Evolutionary conservation across 495 filamentous ascomycete species (phyloP), one percentile per base, ranked within the genome.

Genomic region (Hyaloscypha bicolor): DNA sequence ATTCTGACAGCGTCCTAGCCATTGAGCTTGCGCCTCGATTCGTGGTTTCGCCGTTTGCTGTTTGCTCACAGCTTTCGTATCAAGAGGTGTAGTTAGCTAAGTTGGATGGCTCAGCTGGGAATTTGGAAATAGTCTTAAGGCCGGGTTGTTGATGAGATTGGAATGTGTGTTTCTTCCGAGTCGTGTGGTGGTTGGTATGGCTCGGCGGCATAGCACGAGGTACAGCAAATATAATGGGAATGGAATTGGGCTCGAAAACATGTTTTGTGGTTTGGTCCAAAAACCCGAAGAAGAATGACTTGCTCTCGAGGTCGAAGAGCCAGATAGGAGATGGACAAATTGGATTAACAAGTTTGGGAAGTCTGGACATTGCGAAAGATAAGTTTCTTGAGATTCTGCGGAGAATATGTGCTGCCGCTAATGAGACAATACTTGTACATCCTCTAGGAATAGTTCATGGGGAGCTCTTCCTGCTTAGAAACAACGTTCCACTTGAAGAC

Each of bases 261-360:
- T 14, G 42, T 1, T 48, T 12, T 19, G 8, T 14, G 11, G 16
- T 19, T 48, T 48, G 42, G 11, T 12, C 16, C 42, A 19, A 1
- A 19, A 48, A 16, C 4, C 42, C 42, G 42, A 48, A 19, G 16
- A 48, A 48, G 42, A 48, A 48, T 4, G 42, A 48, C 16, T 48
- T 56, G n/a, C 30, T 56, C 21, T 29, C 53, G 19, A 56, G 21
- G 21, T 56, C 21, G 53, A 56, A 56, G 25, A 56, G 53, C 21
- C 21, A 56, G 22, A 29, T 11, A n/a, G 22, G 53, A 12, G 21
- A n/a, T 56, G 22, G 53, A 30, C 16, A n/a, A 29, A 25, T 29
- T 56, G 53, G 9, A 56, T 56, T 11, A 9, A 16, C 22, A 14
- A 32, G 6, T 25, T 16, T 56, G 53, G 42, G 11, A 48, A 4